A percentile compares a stretch with the other conserved stretches of the same genome.
Evolutionary conservation across 1,284 basidiomycete species (phyloP).

Genomic region (Sanghuangporus sanghuang): DNA sequence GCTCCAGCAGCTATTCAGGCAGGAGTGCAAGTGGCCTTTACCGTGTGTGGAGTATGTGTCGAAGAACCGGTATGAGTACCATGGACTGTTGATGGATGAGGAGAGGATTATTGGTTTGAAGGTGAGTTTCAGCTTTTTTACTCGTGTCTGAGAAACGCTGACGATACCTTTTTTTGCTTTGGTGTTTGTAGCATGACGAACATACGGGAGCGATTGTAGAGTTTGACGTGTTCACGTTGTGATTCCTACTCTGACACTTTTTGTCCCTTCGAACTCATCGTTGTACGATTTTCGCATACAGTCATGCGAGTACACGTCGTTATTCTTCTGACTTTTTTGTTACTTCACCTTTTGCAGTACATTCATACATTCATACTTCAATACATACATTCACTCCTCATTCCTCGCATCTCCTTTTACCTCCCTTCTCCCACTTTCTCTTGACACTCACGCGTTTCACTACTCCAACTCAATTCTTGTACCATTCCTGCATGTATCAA

Average conservation of each 20-base stretch:
- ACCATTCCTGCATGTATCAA: background rate
- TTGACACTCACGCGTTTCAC: background rate
- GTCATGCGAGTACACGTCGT: no score
- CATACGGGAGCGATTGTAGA: background rate
- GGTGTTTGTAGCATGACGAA: conserved; percentile 4
- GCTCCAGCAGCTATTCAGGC: conserved; percentile 26
- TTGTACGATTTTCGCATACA: background rate
- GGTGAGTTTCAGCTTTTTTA: conserved; percentile 26
- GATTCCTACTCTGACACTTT: background rate
- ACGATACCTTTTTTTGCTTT: background rate
- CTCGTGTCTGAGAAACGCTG: background rate
- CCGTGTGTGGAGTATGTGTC: conserved; percentile 33
- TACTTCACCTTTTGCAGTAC: no score
- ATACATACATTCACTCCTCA: no score
- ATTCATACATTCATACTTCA: no score
- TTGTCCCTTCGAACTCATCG: no score
- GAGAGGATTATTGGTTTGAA: conserved; percentile 40
- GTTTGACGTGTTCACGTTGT: conserved; percentile 14
- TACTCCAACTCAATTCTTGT: background rate
- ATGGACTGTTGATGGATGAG: conserved; percentile 44
- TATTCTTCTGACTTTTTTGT: no score
- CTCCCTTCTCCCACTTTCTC: background rate
- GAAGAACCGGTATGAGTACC: conserved; percentile 26
- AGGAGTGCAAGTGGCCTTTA: conserved; percentile 28
- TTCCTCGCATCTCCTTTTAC: background rate